phyloP scores from a whole-genome alignment of 768 basidiomycete species.

The Tulasnella sp. region DNA sequence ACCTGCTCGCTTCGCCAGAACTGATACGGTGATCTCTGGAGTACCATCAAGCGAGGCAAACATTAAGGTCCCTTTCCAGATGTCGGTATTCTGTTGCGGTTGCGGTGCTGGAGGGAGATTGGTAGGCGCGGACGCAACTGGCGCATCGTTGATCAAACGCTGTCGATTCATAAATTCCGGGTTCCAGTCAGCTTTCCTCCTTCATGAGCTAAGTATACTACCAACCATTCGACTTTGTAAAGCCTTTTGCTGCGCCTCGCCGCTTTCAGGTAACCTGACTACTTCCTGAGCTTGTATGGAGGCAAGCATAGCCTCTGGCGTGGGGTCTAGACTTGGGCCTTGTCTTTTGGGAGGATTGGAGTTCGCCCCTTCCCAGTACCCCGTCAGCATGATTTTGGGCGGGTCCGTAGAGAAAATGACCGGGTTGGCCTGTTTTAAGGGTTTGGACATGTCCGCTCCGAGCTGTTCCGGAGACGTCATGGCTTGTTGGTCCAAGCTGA shows the following conservation, averaged over 20 bases:
- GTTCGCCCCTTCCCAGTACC: too few relatives aligned
- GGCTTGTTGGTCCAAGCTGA: too few relatives aligned
- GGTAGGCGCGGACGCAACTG: not conserved
- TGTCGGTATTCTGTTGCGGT: constrained; percentile 8
- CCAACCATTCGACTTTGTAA: constrained; percentile 13
- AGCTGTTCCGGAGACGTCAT: too few relatives aligned
- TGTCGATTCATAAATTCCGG: not conserved
- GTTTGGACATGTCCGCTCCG: too few relatives aligned
- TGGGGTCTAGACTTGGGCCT: too few relatives aligned
- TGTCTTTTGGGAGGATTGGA: too few relatives aligned
- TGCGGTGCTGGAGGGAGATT: constrained; percentile 13
- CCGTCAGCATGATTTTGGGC: too few relatives aligned
- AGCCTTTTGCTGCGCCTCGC: not conserved
- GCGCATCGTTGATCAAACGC: not conserved
- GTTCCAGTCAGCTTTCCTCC: not conserved
- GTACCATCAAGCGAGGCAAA: not conserved
- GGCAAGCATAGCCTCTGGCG: too few relatives aligned
- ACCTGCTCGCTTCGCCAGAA: not conserved
- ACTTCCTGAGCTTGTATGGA: not conserved
- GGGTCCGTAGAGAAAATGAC: too few relatives aligned
- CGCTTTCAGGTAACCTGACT: not conserved
- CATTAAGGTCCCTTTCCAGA: constrained; percentile 1
- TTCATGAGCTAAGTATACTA: not conserved
- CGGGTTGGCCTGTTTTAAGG: too few relatives aligned
- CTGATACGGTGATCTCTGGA: not conserved